Evolutionary conservation across 192 early-diverging fungal genomes (phyloP).

Genomic region (Backusella liffmaniae): DNA sequence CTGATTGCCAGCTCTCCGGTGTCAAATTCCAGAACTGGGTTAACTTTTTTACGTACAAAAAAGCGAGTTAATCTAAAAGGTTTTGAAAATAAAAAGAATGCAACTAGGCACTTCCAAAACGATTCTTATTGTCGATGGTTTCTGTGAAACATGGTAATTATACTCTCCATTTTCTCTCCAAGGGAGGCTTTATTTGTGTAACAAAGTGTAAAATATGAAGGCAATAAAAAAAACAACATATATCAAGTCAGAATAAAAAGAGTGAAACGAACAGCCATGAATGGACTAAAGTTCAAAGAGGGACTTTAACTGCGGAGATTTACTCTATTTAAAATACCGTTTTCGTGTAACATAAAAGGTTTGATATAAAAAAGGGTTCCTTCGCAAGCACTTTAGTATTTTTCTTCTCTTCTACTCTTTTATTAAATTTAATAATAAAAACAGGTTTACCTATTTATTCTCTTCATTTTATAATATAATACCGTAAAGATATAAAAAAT

Average conservation of each 20-base stretch:
- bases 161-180: not conserved
- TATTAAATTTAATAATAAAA: constrained; percentile 9
- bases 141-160: not conserved
- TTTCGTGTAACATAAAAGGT: not conserved
- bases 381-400: not conserved
- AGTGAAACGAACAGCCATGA: not conserved
- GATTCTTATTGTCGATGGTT: not conserved
- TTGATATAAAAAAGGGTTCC: constrained; percentile 2
- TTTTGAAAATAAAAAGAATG: not conserved
- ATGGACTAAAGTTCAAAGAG: not conserved
- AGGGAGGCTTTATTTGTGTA: constrained; percentile 1
- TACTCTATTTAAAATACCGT: not conserved
- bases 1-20: not conserved
- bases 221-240: not conserved
- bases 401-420: constrained; percentile 20
- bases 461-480: not conserved
- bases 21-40: not conserved
- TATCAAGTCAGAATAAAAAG: constrained; percentile 1
- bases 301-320: not conserved
- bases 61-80: not conserved
- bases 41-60: not conserved
- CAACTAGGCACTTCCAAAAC: not conserved
- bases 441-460: not conserved
- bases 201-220: not conserved
- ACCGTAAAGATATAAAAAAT: constrained; percentile 16